Evolutionary conservation across 139 green algal genomes (phyloP), one percentile per base, ranked within the genome.

Genomic region (Chlamydomonas sp.): DNA sequence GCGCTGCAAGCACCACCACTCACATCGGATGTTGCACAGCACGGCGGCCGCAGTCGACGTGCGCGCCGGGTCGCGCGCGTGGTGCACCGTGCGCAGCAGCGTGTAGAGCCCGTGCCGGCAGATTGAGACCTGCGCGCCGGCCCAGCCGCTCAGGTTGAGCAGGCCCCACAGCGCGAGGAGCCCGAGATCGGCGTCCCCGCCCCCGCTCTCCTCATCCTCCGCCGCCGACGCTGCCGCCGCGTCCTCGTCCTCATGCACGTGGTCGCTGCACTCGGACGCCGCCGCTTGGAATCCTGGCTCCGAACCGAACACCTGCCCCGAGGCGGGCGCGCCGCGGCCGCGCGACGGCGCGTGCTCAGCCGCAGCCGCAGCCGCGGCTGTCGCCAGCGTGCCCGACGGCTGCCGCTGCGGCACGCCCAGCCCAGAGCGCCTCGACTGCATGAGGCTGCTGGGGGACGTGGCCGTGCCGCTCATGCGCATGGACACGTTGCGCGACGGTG

Each of bases 1-100:
- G n/a, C n/a, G n/a, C n/a, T n/a, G n/a, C n/a, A n/a, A n/a, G n/a
- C n/a, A n/a, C n/a, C n/a, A n/a, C n/a, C n/a, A n/a, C n/a, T n/a
- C n/a, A n/a, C 65, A 82, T 62, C 78, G 76, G 57, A 82, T 82
- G 76, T 82, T 82, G 67, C 61, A 57, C 10, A 82, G 76, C 26
- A 78, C 50, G 33, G 76, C 71, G 22, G 71, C 67, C 1, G 71
- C 67, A 13, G 76, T 70, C 39, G 70, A 72, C 38, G 38, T 58
- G 58, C 76, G 71, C 13, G 54, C 35, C 3, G 71, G 76, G 72
- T 82, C 76, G 2, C 49, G 58, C 10, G 62, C 63, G 22, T 63
- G 59, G 63, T 78, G 76, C n/a, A 82, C 71, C 0, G 34, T 8
- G 0, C 71, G 38, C 69, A 82, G 69, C 35, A 82, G 72, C 33